Percentiles rank a stretch among this genome's conserved stretches.
Evolutionary conservation across 129 eudicot species (phyloP).

Genomic region (carrot (Daucus carota)): DNA sequence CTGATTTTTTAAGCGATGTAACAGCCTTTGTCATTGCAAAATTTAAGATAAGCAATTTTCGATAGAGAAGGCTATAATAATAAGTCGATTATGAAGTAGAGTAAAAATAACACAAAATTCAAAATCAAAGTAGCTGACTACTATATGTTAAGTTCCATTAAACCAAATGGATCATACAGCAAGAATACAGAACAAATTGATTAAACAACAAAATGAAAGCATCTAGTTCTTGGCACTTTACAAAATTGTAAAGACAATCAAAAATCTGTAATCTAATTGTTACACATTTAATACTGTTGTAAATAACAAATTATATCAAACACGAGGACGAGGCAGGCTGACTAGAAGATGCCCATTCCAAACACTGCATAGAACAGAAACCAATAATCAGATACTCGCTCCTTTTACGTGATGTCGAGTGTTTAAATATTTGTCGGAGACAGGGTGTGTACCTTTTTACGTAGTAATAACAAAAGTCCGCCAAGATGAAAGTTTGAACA

Average conservation of each 20-base stretch:
- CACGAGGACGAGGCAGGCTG: slow-evolving; percentile 48
- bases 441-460: slow-evolving; percentile 37
- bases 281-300: neutral
- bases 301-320: slow-evolving; percentile 8
- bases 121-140: neutral
- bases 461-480: slow-evolving; percentile 89
- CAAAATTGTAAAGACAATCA: neutral
- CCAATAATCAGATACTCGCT: neutral
- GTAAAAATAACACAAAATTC: too few species aligned
- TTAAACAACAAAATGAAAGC: neutral
- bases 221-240: neutral
- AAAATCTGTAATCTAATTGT: slow-evolving; percentile 2
- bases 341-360: slow-evolving; percentile 50
- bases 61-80: too few species aligned
- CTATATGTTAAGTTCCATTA: neutral
- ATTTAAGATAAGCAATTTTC: too few species aligned
- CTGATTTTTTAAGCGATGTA: too few species aligned
- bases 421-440: too few species aligned
- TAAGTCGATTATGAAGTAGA: too few species aligned
- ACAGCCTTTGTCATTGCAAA: too few species aligned
- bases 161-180: neutral
- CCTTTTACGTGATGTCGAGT: too few species aligned
- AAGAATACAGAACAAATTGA: neutral
- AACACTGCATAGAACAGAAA: slow-evolving; percentile 35
- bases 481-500: slow-evolving; percentile 86